Conservation (phyloP, 352 stramenopile genomes). For the Globisporangium middletonii region DNA sequence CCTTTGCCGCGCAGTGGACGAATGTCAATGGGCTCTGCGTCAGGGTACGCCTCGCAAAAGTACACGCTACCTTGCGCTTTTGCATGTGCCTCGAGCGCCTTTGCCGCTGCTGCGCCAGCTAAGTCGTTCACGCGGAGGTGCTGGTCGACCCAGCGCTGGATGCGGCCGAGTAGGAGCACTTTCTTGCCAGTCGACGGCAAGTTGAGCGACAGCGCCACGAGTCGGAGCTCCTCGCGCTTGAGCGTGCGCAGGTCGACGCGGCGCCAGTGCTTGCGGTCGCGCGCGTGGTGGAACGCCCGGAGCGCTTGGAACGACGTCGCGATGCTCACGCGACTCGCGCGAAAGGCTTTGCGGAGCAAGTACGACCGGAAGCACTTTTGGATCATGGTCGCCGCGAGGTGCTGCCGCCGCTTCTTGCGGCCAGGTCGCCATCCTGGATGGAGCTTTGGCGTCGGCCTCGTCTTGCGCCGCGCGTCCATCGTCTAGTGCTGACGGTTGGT, state of each 20-base stretch:
- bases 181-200: constrained; percentile 76
- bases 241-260: constrained; percentile 51
- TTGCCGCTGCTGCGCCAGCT: constrained; percentile 47
- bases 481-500: not conserved
- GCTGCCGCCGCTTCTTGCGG: constrained; percentile 29
- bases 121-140: constrained; percentile 52
- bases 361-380: constrained; percentile 59
- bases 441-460: constrained; percentile 34
- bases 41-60: constrained; percentile 47
- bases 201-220: constrained; percentile 59
- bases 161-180: constrained; percentile 56
- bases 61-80: constrained; percentile 66
- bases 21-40: constrained; percentile 42
- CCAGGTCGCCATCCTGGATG: constrained; percentile 47
- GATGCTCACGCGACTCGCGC: constrained; percentile 28
- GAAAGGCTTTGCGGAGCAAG: constrained; percentile 54
- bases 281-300: constrained; percentile 42
- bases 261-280: constrained; percentile 47
- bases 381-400: constrained; percentile 61
- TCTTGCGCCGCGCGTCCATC: constrained; percentile 9
- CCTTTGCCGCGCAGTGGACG: constrained; percentile 53
- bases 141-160: constrained; percentile 74
- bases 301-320: constrained; percentile 46
- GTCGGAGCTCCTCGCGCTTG: constrained; percentile 51
- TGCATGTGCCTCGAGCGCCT: constrained; percentile 43